Conservation (phyloP, 2,329 filamentous ascomycete species). For the Aureobasidium sp. region DNA sequence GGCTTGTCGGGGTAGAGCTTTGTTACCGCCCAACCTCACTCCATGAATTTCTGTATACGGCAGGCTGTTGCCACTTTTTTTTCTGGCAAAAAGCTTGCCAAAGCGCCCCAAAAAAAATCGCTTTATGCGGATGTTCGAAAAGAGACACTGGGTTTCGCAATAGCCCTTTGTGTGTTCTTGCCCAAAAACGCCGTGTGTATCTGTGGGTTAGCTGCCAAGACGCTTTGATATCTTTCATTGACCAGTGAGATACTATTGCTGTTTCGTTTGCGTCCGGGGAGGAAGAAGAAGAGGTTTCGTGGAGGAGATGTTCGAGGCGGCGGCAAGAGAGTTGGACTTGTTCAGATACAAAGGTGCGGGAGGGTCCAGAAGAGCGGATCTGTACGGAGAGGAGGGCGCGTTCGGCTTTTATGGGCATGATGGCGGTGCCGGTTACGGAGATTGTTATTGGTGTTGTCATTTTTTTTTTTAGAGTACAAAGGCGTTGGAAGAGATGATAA, state of each 20-base stretch:
- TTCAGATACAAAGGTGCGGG: neutral
- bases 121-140: neutral
- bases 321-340: neutral
- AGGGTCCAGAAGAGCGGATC: neutral
- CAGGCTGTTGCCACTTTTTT: neutral
- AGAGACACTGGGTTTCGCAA: no score
- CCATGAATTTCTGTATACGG: neutral
- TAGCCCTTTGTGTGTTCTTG: no score
- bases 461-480: no score
- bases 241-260: neutral
- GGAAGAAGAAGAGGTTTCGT: neutral
- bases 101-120: neutral
- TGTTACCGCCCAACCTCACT: neutral
- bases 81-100: neutral
- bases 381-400: neutral
- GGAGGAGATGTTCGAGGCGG: neutral
- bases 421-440: neutral
- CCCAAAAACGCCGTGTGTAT: neutral
- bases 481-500: neutral
- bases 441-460: neutral
- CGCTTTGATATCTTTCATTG: neutral
- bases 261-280: neutral
- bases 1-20: neutral
- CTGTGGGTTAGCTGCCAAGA: neutral
- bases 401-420: neutral